A percentile compares a stretch with the other conserved stretches of the same genome.
These are phyloP conservation scores for Coemansia asiatica DNA, from an alignment of 192 early-diverging fungal genomes.

Conservation along the genomic window DNA sequence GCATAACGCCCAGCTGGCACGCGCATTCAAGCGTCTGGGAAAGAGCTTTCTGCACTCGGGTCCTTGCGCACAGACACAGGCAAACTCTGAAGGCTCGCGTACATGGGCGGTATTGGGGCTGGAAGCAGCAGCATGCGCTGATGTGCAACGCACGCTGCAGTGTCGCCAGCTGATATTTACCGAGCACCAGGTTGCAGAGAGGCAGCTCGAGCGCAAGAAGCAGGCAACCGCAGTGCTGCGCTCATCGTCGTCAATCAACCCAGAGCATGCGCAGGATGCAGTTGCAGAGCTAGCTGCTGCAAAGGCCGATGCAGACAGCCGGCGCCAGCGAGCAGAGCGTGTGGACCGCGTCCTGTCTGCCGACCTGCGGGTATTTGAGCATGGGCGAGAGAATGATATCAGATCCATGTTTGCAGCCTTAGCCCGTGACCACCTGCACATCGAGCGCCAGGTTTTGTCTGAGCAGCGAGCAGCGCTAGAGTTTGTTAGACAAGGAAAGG, in stretches of 20 bases:
- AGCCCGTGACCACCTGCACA: conserved; percentile 40
- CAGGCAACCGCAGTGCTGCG: conserved; percentile 55
- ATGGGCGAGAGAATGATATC: conserved; percentile 40
- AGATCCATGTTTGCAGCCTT: conserved; percentile 41
- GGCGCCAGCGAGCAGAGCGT: conserved; percentile 43
- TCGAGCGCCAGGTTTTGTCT: conserved; percentile 43
- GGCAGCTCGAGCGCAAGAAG: conserved; percentile 52
- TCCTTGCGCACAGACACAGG: conserved; percentile 38
- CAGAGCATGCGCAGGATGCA: conserved; percentile 48
- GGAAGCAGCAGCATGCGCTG: conserved; percentile 30
- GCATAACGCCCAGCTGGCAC: conserved; percentile 30
- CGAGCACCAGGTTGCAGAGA: conserved; percentile 52
- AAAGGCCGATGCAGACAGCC: conserved; percentile 44
- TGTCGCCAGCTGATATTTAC: conserved; percentile 52
- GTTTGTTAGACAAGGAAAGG: conserved; percentile 23
- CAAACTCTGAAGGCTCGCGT: conserved; percentile 53
- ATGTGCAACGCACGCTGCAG: conserved; percentile 48
- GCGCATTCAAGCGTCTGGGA: conserved; percentile 47
- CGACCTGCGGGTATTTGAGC: conserved; percentile 46
- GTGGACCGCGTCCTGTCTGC: conserved; percentile 48
- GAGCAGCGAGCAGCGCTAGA: conserved; percentile 48
- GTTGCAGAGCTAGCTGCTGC: conserved; percentile 49
- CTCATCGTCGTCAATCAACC: conserved; percentile 43
- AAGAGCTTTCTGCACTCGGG: conserved; percentile 40
- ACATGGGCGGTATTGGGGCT: conserved; percentile 43